phyloP scores from a whole-genome alignment of 208 protist species.

The Trypanosoma mega region DNA sequence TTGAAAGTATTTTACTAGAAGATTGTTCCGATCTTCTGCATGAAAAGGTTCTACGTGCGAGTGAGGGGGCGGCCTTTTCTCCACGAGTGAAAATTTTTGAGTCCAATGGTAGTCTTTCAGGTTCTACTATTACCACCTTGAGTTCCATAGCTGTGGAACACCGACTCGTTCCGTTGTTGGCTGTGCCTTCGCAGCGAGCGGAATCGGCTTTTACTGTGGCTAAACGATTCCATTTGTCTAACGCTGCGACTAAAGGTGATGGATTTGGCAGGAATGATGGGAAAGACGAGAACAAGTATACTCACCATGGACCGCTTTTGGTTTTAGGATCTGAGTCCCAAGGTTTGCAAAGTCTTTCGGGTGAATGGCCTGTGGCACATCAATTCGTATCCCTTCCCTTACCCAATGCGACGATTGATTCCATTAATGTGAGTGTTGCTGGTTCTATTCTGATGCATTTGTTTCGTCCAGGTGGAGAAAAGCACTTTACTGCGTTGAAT shows the following conservation, averaged over 20 bases:
- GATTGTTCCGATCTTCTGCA: constrained; percentile 72
- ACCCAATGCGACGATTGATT: constrained; percentile 66
- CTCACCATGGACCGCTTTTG: constrained; percentile 56
- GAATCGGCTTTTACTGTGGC: constrained; percentile 69
- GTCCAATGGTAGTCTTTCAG: constrained; percentile 16
- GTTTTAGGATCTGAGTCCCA: constrained; percentile 79
- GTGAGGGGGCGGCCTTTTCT: constrained; percentile 64
- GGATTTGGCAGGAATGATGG: neutral
- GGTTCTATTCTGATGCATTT: constrained; percentile 72
- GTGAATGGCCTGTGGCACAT: constrained; percentile 60
- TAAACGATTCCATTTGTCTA: constrained; percentile 56
- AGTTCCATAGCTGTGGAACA: constrained; percentile 59
- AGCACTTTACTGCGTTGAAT: constrained; percentile 40
- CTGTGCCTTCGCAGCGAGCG: constrained; percentile 72
- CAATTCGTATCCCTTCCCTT: constrained; percentile 67
- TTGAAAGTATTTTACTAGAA: constrained; percentile 64
- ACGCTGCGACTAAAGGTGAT: constrained; percentile 15
- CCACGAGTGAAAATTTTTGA: constrained; percentile 57
- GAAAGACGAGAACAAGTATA: neutral
- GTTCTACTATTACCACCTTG: constrained; percentile 40
- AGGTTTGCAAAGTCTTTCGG: constrained; percentile 48
- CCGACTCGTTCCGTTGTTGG: constrained; percentile 63
- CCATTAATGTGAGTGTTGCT: constrained; percentile 80
- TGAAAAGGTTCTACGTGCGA: constrained; percentile 86
- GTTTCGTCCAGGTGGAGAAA: constrained; percentile 52